phyloP scores from a whole-genome alignment of 257 asterid species.

The Nicotiana otophora region DNA sequence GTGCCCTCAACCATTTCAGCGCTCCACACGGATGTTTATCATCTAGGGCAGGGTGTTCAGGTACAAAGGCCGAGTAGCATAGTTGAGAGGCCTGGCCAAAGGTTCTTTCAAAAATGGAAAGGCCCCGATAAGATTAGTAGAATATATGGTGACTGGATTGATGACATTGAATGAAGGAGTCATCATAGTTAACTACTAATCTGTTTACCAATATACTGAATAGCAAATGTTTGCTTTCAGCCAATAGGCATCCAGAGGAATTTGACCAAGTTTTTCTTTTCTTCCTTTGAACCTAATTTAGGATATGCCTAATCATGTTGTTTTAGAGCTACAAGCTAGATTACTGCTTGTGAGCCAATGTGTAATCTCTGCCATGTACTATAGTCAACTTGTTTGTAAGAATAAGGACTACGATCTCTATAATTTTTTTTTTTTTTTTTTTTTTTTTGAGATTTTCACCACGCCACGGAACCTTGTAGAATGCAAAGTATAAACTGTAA shows the following conservation, averaged over 20 bases:
- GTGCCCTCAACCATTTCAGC: constrained; percentile 22
- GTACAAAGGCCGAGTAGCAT: constrained; percentile 47
- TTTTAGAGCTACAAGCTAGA: neutral
- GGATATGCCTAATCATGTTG: neutral
- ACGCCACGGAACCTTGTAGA: neutral
- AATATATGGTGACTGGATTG: constrained; percentile 69
- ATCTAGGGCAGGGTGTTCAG: constrained; percentile 38
- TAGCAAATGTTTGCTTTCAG: neutral
- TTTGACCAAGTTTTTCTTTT: neutral
- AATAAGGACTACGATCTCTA: neutral
- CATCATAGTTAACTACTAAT: neutral
- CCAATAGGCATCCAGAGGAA: neutral
- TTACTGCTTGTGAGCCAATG: neutral
- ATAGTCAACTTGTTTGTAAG: neutral
- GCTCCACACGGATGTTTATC: constrained; percentile 30
- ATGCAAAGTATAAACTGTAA: neutral
- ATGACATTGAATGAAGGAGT: constrained; percentile 39
- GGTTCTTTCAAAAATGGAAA: constrained; percentile 39
- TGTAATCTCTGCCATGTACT: neutral
- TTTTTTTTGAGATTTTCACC: neutral
- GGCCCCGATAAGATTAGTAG: constrained; percentile 76
- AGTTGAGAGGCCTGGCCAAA: constrained; percentile 28
- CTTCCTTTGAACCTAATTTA: neutral
- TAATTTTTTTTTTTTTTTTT: neutral
- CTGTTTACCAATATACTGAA: neutral